These are phyloP conservation scores for Sedum album DNA, from an alignment of 164 flowering plant genomes.

Conservation along the genomic window DNA sequence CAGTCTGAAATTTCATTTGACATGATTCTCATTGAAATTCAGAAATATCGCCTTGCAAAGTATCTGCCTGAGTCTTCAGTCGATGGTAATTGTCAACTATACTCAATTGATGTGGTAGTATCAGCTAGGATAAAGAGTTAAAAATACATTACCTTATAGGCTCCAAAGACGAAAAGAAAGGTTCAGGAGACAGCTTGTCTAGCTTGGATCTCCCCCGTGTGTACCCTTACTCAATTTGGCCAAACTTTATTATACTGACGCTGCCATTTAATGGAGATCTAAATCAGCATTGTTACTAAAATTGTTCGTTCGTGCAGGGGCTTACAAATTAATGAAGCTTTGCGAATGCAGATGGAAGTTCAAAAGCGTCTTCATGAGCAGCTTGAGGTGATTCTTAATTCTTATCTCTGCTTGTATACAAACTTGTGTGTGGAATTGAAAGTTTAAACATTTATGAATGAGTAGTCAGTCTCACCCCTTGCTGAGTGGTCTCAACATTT, in stretches of 20 bases:
- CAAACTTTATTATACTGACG: slow-evolving; percentile 5
- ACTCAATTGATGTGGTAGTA: background rate
- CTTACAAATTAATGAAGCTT: slow-evolving; percentile 49
- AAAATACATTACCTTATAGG: slow-evolving; percentile 22
- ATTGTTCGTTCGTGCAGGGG: slow-evolving; percentile 27
- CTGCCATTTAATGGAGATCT: background rate
- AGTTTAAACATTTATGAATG: background rate
- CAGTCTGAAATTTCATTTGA: too few relatives aligned
- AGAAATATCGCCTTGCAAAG: slow-evolving; percentile 70
- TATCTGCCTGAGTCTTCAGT: slow-evolving; percentile 57
- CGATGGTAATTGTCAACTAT: slow-evolving; percentile 29
- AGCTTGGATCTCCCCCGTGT: slow-evolving; percentile 52
- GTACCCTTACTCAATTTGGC: slow-evolving; percentile 17
- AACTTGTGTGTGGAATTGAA: background rate
- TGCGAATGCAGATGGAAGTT: slow-evolving; percentile 68
- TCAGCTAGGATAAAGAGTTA: background rate
- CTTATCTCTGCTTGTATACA: background rate
- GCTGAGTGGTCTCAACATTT: background rate
- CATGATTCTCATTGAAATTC: slow-evolving; percentile 8
- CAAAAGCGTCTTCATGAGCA: slow-evolving; percentile 71
- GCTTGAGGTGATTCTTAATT: slow-evolving; percentile 46
- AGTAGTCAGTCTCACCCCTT: background rate
- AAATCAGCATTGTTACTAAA: background rate
- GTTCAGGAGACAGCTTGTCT: slow-evolving; percentile 42
- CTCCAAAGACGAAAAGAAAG: slow-evolving; percentile 52